Conservation (phyloP, 768 basidiomycete genomes). For the Amanita fuliginea region DNA sequence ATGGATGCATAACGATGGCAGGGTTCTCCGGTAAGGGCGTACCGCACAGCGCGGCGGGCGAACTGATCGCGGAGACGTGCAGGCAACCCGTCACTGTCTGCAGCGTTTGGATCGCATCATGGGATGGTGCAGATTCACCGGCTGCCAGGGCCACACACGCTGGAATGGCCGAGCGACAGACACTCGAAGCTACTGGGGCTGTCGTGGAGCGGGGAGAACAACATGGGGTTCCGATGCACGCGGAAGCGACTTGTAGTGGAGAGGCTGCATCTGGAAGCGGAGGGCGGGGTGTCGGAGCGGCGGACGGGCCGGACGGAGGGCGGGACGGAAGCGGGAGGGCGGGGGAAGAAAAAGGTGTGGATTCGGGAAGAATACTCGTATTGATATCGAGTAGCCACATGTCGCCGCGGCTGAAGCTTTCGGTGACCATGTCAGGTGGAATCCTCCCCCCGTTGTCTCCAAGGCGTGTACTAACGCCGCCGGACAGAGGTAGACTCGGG, state of each 20-base stretch:
- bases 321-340: conserved; percentile 6
- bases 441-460: neutral
- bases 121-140: conserved; percentile 73
- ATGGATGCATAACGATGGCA: conserved; percentile 61
- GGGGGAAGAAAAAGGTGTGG: conserved; percentile 49
- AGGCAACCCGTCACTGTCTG: conserved; percentile 71
- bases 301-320: conserved; percentile 41
- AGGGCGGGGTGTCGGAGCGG: conserved; percentile 75
- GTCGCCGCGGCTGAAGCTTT: neutral
- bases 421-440: neutral
- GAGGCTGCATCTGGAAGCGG: conserved; percentile 80
- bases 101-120: conserved; percentile 75
- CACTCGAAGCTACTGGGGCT: conserved; percentile 80
- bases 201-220: conserved; percentile 84
- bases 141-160: conserved; percentile 63
- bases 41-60: conserved; percentile 2
- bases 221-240: conserved; percentile 89
- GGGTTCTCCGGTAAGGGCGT: conserved; percentile 61
- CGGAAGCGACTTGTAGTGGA: conserved; percentile 83
- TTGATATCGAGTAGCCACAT: neutral
- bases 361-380: conserved; percentile 27
- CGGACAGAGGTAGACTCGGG: neutral
- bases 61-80: neutral
- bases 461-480: neutral
- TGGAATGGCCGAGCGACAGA: conserved; percentile 71